Evolutionary conservation across 176 grass and related monocot species (phyloP).

Genomic region (Eremochloa ophiuroides): DNA sequence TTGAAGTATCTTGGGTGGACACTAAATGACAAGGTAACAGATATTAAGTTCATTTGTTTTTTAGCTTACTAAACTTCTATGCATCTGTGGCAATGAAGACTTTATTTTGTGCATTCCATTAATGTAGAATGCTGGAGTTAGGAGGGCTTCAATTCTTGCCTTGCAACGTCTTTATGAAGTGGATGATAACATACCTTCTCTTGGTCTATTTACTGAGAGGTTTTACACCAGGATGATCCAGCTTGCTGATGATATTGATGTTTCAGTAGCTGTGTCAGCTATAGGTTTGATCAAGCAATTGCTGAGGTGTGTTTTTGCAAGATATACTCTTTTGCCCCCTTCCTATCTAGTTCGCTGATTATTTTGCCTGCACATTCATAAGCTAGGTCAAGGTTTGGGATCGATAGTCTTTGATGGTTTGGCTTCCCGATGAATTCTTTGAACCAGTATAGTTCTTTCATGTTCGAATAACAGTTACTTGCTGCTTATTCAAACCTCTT

Average conservation of each 20-base stretch:
- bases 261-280: slow-evolving; percentile 93
- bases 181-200: slow-evolving; percentile 84
- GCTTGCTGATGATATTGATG: slow-evolving; percentile 98
- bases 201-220: slow-evolving; percentile 86
- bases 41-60: slow-evolving; percentile 1
- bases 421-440: background rate
- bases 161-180: slow-evolving; percentile 88
- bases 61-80: slow-evolving; percentile 12
- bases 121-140: slow-evolving; percentile 83
- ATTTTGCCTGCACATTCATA: background rate
- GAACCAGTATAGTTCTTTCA: background rate
- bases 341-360: background rate
- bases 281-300: slow-evolving; percentile 95
- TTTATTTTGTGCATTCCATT: slow-evolving; percentile 17
- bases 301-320: slow-evolving; percentile 52
- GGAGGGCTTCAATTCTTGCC: slow-evolving; percentile 80
- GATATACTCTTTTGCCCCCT: background rate
- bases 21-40: slow-evolving; percentile 92
- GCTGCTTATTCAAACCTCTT: background rate
- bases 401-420: slow-evolving; percentile 10
- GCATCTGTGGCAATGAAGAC: slow-evolving; percentile 8
- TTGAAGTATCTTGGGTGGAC: slow-evolving; percentile 99
- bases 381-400: background rate
- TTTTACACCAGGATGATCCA: slow-evolving; percentile 96
- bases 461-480: background rate